Percentiles rank a stretch among this genome's conserved stretches.
Conservation (phyloP, 257 asterid species). For the Scutellaria minor region DNA sequence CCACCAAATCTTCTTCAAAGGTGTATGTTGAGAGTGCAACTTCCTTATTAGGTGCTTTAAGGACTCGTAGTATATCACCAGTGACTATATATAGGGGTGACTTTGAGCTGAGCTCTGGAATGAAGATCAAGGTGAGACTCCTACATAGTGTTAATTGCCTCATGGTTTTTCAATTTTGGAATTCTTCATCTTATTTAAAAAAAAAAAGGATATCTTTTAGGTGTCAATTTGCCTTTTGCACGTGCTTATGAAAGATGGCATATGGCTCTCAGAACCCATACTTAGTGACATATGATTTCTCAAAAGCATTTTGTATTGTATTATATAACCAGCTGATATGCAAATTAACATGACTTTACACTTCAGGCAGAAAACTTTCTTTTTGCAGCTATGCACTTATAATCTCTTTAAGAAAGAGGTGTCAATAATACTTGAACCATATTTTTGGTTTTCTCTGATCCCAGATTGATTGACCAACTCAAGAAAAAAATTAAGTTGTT, state of each 20-base stretch:
- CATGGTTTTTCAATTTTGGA: neutral
- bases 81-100: slow-evolving; percentile 88
- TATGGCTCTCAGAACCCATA: neutral
- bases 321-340: neutral
- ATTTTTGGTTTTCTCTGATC: neutral
- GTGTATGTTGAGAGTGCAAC: slow-evolving; percentile 75
- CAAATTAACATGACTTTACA: neutral
- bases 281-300: slow-evolving; percentile 5
- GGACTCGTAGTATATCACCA: slow-evolving; percentile 87
- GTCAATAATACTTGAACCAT: slow-evolving; percentile 1
- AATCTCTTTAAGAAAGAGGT: slow-evolving; percentile 6
- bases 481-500: neutral
- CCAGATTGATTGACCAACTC: neutral
- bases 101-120: slow-evolving; percentile 68
- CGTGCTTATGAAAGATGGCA: slow-evolving; percentile 20
- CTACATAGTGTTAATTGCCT: slow-evolving; percentile 23
- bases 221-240: slow-evolving; percentile 26
- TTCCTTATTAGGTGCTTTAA: slow-evolving; percentile 80
- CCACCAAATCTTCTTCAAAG: slow-evolving; percentile 61
- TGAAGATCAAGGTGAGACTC: slow-evolving; percentile 83
- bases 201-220: neutral
- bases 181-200: neutral
- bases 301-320: neutral
- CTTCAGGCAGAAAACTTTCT: neutral
- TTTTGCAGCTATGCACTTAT: neutral